Conservation (phyloP, 352 stramenopile species). For the Pythium myriotylum region DNA sequence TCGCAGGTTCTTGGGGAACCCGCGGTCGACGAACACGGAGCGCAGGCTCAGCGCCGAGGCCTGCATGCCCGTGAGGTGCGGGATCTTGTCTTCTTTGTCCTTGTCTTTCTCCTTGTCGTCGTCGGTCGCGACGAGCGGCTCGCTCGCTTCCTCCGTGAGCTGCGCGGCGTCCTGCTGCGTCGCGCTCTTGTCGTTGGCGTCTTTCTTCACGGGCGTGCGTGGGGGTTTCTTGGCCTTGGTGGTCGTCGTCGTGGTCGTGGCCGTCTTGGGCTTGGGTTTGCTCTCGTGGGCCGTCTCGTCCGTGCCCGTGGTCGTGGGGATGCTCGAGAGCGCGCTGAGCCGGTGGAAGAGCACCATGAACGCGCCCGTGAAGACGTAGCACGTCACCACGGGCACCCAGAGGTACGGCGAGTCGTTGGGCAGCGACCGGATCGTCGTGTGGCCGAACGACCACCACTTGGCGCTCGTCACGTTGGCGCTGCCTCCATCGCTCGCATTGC, state of each 20-base stretch:
- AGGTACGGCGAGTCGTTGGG: slow-evolving; percentile 77
- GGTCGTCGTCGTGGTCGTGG: neutral
- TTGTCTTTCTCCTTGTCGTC: slow-evolving; percentile 14
- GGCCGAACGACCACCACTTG: slow-evolving; percentile 77
- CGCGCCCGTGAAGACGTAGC: slow-evolving; percentile 76
- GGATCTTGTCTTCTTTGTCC: slow-evolving; percentile 21
- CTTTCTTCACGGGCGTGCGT: slow-evolving; percentile 18
- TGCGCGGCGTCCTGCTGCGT: slow-evolving; percentile 14
- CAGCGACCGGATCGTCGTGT: slow-evolving; percentile 81
- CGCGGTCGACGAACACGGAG: slow-evolving; percentile 80
- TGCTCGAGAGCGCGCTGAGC: slow-evolving; percentile 64
- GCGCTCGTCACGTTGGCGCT: slow-evolving; percentile 17
- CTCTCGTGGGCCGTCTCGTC: slow-evolving; percentile 4
- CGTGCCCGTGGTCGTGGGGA: slow-evolving; percentile 38
- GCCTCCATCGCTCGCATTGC: neutral
- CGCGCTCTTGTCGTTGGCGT: neutral
- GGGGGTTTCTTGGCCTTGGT: slow-evolving; percentile 9
- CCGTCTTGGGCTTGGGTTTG: neutral
- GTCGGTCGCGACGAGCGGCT: slow-evolving; percentile 4
- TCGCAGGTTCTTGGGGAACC: slow-evolving; percentile 70
- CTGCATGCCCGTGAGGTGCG: slow-evolving; percentile 82
- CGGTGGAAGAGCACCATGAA: slow-evolving; percentile 75
- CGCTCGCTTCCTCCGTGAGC: slow-evolving; percentile 17
- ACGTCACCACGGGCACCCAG: slow-evolving; percentile 72
- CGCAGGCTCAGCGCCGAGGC: slow-evolving; percentile 71